phyloP scores from a whole-genome alignment of 148 eudicot genomes.

The Vaccinium myrtillus region DNA sequence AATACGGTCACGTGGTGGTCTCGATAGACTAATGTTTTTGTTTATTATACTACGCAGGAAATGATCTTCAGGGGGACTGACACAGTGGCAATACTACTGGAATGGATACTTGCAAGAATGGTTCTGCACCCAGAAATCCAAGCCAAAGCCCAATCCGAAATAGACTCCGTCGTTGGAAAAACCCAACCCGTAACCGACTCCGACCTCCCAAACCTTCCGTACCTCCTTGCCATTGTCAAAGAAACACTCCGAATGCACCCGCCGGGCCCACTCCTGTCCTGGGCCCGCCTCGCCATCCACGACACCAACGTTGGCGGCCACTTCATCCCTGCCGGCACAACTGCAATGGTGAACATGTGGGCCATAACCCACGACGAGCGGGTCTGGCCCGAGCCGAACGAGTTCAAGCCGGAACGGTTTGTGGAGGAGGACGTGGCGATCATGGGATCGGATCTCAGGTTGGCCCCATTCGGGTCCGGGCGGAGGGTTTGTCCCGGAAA shows the following conservation, averaged over 20 bases:
- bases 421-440: constrained; percentile 64
- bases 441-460: constrained; percentile 78
- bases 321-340: constrained; percentile 81
- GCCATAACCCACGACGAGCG: constrained; percentile 81
- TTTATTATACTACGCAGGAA: constrained; percentile 43
- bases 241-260: constrained; percentile 91
- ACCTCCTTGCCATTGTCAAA: constrained; percentile 68
- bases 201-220: constrained; percentile 74
- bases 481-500: constrained; percentile 91
- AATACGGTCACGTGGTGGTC: too few relatives aligned
- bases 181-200: constrained; percentile 42
- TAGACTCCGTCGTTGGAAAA: constrained; percentile 49
- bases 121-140: constrained; percentile 86
- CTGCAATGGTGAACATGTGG: constrained; percentile 99
- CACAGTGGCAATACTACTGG: constrained; percentile 80
- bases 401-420: constrained; percentile 73
- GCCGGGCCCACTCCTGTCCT: constrained; percentile 91
- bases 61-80: constrained; percentile 97
- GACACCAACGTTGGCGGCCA: constrained; percentile 71
- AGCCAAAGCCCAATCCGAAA: constrained; percentile 78
- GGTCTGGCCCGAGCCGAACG: constrained; percentile 61
- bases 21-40: not conserved
- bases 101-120: constrained; percentile 94
- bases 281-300: constrained; percentile 92
- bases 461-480: constrained; percentile 89